Conservation (phyloP, 495 filamentous ascomycete genomes). For the Glutinoglossum americanum region DNA sequence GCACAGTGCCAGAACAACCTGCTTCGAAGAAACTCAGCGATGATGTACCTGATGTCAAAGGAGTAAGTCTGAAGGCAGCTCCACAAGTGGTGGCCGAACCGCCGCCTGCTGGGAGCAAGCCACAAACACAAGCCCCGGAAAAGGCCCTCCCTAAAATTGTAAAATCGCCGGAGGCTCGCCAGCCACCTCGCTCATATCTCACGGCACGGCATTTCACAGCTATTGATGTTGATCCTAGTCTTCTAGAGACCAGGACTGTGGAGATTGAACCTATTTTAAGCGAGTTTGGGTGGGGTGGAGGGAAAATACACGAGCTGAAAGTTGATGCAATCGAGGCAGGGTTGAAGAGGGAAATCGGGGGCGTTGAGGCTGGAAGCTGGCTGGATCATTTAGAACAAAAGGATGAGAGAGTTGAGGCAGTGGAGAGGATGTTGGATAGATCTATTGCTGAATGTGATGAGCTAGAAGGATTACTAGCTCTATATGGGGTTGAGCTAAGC, state of each 20-base stretch:
- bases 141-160: conserved; percentile 20
- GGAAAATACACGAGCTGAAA: conserved; percentile 42
- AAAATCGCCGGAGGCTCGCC: conserved; percentile 14
- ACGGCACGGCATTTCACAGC: conserved; percentile 55
- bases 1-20: conserved; percentile 7
- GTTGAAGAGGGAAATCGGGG: conserved; percentile 67
- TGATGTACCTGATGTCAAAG: conserved; percentile 27
- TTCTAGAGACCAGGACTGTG: conserved; percentile 37
- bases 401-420: conserved; percentile 64
- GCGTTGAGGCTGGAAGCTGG: conserved; percentile 84
- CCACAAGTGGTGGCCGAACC: conserved; percentile 16
- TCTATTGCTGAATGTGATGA: conserved; percentile 89
- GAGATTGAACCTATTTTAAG: conserved; percentile 60
- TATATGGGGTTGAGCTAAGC: conserved; percentile 85
- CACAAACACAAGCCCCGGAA: conserved; percentile 4
- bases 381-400: conserved; percentile 71
- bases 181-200: conserved; percentile 46
- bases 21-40: conserved; percentile 14
- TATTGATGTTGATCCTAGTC: conserved; percentile 45
- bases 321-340: conserved; percentile 69
- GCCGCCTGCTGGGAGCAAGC: conserved; percentile 13
- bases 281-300: conserved; percentile 79
- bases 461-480: conserved; percentile 72
- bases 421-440: conserved; percentile 66
- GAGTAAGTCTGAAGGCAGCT: conserved; percentile 8